phyloP scores from a whole-genome alignment of 441 rosid genomes.

The Bruguiera hainesii region DNA sequence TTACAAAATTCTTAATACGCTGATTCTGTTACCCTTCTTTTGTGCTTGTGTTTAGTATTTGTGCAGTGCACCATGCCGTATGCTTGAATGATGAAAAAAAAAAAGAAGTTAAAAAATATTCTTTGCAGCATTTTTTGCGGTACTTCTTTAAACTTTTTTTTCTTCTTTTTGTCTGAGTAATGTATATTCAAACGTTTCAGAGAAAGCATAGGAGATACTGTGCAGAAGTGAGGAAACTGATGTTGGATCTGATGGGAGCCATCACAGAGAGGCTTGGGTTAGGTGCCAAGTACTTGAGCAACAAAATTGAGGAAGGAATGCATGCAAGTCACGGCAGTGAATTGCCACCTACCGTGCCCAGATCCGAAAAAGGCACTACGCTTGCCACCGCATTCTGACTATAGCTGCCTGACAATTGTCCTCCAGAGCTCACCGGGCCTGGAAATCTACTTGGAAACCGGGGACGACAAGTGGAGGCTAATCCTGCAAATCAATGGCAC shows the following conservation, averaged over 20 bases:
- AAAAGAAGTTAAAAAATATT: background rate
- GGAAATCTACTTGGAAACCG: conserved; percentile 38
- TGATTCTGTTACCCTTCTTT: no score
- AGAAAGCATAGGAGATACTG: conserved; percentile 56
- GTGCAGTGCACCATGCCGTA: no score
- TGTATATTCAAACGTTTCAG: conserved; percentile 18
- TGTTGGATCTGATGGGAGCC: conserved; percentile 42
- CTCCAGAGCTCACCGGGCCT: conserved; percentile 56
- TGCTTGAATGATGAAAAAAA: no score
- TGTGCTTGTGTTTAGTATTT: no score
- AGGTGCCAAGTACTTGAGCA: conserved; percentile 34
- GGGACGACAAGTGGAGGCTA: conserved; percentile 39
- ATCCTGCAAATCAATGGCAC: conserved; percentile 44
- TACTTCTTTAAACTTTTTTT: background rate
- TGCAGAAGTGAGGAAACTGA: conserved; percentile 36
- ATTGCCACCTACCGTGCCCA: conserved; percentile 67
- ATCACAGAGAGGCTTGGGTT: conserved; percentile 56
- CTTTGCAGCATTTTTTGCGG: background rate
- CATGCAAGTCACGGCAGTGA: conserved; percentile 54
- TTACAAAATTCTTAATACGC: no score
- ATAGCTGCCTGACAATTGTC: conserved; percentile 25
- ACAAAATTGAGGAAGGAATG: conserved; percentile 40
- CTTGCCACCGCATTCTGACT: conserved; percentile 61
- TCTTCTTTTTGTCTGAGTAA: background rate
- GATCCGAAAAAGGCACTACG: conserved; percentile 41